Evolutionary conservation across 139 green algal species (phyloP).

Genomic region (Volvox reticuliferus): DNA sequence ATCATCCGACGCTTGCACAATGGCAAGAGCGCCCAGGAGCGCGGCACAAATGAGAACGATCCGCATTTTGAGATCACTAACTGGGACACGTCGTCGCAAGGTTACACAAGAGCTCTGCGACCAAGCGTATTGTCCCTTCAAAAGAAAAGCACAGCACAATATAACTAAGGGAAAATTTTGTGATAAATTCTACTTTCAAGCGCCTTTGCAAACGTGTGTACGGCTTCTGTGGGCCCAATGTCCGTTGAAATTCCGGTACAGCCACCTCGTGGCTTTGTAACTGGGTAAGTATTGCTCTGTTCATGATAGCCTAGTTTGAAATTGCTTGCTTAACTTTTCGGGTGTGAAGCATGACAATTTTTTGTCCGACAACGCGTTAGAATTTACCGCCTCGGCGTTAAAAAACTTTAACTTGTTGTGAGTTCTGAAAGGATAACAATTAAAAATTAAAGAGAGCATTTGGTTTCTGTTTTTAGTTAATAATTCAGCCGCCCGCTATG

Average conservation of each 20-base stretch:
- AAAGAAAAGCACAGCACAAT: too few relatives aligned
- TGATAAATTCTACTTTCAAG: too few relatives aligned
- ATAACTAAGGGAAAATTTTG: too few relatives aligned
- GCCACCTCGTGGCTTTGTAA: too few relatives aligned
- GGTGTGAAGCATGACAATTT: too few relatives aligned
- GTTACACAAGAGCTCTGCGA: too few relatives aligned
- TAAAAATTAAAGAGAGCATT: not conserved
- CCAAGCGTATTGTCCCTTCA: too few relatives aligned
- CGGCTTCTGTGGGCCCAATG: not conserved
- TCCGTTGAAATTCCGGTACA: not conserved
- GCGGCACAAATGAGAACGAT: not conserved
- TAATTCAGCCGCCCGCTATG: slow-evolving; percentile 30
- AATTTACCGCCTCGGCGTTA: not conserved
- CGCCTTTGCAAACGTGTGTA: not conserved
- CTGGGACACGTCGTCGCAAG: not conserved
- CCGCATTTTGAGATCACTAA: slow-evolving; percentile 10
- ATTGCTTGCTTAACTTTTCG: too few relatives aligned
- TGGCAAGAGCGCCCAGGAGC: slow-evolving; percentile 23
- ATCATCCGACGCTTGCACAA: slow-evolving; percentile 44
- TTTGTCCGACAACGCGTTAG: too few relatives aligned
- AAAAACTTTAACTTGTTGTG: not conserved
- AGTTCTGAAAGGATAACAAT: not conserved
- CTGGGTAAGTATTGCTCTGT: too few relatives aligned
- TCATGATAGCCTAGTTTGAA: too few relatives aligned
- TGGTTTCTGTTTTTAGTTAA: not conserved